Conservation (phyloP, 2,329 filamentous ascomycete genomes). For the Penicillium sp. region DNA sequence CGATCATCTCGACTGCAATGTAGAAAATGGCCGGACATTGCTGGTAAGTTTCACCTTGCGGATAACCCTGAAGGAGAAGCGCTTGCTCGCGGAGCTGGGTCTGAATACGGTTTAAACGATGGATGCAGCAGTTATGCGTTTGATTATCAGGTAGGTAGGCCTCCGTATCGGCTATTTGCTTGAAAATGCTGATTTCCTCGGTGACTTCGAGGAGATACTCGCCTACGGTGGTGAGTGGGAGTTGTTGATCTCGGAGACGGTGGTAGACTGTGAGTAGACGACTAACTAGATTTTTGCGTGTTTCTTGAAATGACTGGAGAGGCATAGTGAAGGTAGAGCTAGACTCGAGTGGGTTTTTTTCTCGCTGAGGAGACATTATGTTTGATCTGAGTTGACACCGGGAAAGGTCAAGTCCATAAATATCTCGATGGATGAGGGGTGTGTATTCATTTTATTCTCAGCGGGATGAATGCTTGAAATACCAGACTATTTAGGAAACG, state of each 20-base stretch:
- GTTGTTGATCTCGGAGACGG: not conserved
- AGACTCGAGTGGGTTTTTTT: not conserved
- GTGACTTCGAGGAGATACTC: slow-evolving; percentile 1
- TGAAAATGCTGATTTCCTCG: not conserved
- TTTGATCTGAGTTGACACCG: not conserved
- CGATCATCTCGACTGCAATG: not conserved
- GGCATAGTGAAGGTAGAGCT: not conserved
- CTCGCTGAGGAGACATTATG: not conserved
- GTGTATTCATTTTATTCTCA: slow-evolving; percentile 51
- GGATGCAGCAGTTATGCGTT: not conserved
- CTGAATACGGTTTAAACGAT: not conserved
- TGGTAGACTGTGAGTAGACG: not conserved
- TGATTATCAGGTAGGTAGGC: not conserved
- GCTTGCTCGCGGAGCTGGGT: not conserved
- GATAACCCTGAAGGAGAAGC: not conserved
- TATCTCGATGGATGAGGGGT: not conserved
- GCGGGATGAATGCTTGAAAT: slow-evolving; percentile 75
- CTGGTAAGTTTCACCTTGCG: not conserved
- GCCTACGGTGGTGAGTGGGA: not conserved
- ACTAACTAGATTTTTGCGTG: not conserved
- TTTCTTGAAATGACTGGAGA: not conserved
- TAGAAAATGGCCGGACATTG: not conserved
- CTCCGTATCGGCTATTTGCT: not conserved
- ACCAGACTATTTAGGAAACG: not conserved
- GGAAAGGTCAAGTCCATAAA: not conserved